Evolutionary conservation across 176 grass and related monocot species (phyloP).

Genomic region (Saccharum spontaneum): DNA sequence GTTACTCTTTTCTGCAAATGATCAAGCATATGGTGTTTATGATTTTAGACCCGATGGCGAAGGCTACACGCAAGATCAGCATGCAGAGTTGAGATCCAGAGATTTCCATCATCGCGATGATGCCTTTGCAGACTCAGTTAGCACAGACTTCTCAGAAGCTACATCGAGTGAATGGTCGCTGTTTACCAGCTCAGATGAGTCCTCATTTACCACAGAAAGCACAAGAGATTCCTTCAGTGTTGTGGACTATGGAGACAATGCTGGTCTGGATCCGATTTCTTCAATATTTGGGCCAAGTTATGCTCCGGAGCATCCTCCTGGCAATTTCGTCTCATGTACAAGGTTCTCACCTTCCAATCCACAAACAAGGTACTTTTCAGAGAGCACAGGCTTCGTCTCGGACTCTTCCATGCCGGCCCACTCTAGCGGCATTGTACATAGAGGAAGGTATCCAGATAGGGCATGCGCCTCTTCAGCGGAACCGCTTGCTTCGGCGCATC

Average conservation of each 20-base stretch:
- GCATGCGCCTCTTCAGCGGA: conserved; percentile 42
- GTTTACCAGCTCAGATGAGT: conserved; percentile 97
- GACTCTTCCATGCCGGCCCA: conserved; percentile 53
- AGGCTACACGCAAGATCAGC: conserved; percentile 35
- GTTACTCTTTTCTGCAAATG: conserved; percentile 21
- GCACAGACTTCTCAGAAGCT: conserved; percentile 82
- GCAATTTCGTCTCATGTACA: conserved; percentile 50
- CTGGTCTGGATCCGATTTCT: conserved; percentile 62
- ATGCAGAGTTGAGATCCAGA: conserved; percentile 32
- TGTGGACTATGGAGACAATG: conserved; percentile 72
- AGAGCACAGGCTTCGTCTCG: conserved; percentile 48
- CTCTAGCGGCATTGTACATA: conserved; percentile 76
- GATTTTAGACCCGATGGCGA: conserved; percentile 61
- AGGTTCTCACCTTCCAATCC: conserved; percentile 58
- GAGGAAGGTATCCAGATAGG: conserved; percentile 70
- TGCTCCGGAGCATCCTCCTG: conserved; percentile 52
- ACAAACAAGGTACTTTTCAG: conserved; percentile 77
- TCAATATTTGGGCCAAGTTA: conserved; percentile 84
- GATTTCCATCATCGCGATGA: conserved; percentile 47
- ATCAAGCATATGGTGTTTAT: conserved; percentile 51
- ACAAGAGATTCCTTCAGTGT: conserved; percentile 97
- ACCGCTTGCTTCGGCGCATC: conserved; percentile 29
- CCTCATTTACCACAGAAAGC: conserved; percentile 97
- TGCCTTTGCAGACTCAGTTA: conserved; percentile 58
- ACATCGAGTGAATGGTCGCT: conserved; percentile 92